Percentiles rank a stretch among this genome's conserved stretches.
These are phyloP conservation scores for Stephania japonica DNA, from an alignment of 164 flowering plant species.

Conservation along the genomic window DNA sequence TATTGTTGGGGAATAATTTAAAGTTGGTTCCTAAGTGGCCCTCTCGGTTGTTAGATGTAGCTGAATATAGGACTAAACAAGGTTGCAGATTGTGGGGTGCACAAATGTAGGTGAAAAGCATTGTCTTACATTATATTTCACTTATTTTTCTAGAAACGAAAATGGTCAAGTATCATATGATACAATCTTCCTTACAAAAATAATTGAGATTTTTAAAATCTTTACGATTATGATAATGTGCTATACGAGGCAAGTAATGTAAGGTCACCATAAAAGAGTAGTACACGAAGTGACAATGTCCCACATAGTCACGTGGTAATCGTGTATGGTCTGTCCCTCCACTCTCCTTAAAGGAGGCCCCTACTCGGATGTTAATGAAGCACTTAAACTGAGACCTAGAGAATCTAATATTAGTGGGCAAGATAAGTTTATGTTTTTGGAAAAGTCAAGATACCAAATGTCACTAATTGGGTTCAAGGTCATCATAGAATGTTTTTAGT, in stretches of 20 bases:
- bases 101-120: too few species aligned
- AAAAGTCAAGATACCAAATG: background rate
- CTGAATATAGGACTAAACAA: background rate
- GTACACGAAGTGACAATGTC: too few species aligned
- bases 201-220: too few species aligned
- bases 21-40: conserved; percentile 1
- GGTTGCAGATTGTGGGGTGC: background rate
- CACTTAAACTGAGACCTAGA: background rate
- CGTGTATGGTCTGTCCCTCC: background rate
- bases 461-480: background rate
- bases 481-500: background rate
- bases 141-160: background rate
- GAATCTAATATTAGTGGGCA: background rate
- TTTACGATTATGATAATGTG: too few species aligned
- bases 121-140: background rate
- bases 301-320: too few species aligned
- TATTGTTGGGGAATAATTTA: background rate
- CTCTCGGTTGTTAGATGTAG: background rate
- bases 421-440: background rate
- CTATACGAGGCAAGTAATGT: too few species aligned
- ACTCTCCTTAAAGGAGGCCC: background rate
- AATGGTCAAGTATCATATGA: too few species aligned
- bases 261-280: too few species aligned
- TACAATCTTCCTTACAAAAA: too few species aligned
- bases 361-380: background rate